Conservation (phyloP, 306 rosid genomes). For the Castanospermum australe region DNA sequence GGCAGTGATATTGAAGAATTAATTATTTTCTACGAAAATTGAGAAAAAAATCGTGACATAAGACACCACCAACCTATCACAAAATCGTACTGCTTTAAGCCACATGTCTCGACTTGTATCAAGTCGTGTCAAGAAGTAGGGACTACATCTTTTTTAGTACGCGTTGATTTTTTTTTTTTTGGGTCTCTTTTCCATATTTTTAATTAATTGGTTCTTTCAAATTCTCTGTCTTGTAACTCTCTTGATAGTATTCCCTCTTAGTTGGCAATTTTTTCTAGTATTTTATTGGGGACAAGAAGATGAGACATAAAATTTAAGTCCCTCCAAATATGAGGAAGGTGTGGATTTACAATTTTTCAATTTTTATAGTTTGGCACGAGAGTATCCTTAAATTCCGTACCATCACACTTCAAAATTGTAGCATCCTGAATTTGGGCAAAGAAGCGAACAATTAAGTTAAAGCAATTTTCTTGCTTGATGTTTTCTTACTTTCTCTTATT, state of each 20-base stretch:
- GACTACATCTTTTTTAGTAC: background rate
- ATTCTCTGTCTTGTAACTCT: too few species aligned
- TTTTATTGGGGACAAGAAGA: too few species aligned
- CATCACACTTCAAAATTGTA: background rate
- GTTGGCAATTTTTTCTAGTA: too few species aligned
- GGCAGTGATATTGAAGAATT: too few species aligned
- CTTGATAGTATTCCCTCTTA: too few species aligned
- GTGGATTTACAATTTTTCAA: background rate
- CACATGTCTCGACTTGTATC: background rate
- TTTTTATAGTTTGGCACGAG: background rate
- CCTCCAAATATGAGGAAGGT: background rate
- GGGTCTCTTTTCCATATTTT: too few species aligned
- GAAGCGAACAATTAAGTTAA: background rate
- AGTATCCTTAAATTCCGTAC: background rate
- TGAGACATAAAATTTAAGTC: too few species aligned
- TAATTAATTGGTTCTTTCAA: too few species aligned
- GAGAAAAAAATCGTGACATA: background rate
- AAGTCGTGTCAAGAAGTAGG: background rate
- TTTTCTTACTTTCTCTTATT: background rate
- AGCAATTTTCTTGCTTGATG: background rate
- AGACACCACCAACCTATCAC: background rate
- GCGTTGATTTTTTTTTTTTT: too few species aligned
- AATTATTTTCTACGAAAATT: too few species aligned
- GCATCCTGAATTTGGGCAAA: background rate
- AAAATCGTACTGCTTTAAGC: background rate